Conservation (phyloP, 129 eudicot species). For the Chrysanthemum makinoi region DNA sequence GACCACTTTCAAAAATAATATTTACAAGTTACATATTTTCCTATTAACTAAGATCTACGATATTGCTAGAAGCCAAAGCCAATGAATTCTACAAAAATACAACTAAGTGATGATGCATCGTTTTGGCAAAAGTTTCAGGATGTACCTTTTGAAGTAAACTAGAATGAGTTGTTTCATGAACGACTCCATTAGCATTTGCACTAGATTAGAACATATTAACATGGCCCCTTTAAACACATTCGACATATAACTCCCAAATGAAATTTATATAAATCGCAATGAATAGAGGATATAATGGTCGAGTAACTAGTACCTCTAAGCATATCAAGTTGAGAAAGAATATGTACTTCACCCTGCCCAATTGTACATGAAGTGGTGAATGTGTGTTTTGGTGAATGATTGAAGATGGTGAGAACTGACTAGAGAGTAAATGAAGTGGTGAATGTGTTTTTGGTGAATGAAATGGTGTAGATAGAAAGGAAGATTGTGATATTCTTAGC, state of each 20-base stretch:
- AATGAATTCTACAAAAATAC: conserved; percentile 7
- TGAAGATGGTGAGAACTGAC: too few species aligned
- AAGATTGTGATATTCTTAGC: too few species aligned
- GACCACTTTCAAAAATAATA: too few species aligned
- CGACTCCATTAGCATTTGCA: conserved; percentile 51
- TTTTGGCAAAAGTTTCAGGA: conserved; percentile 10
- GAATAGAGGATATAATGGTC: neutral
- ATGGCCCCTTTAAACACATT: neutral
- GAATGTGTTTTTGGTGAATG: too few species aligned
- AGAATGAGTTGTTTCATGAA: conserved; percentile 25
- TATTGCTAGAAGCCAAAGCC: neutral
- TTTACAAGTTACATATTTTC: too few species aligned
- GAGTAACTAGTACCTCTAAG: conserved; percentile 49
- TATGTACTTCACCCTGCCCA: conserved; percentile 50
- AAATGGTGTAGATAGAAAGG: too few species aligned
- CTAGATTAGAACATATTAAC: conserved; percentile 1
- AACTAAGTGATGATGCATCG: neutral
- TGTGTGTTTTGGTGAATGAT: too few species aligned
- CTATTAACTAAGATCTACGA: too few species aligned
- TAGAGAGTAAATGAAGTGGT: too few species aligned
- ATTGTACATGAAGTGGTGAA: too few species aligned
- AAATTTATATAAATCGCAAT: conserved; percentile 8
- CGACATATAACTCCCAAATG: neutral
- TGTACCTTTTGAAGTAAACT: conserved; percentile 38
- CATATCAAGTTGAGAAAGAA: conserved; percentile 74